Evolutionary conservation across 176 grass and related monocot genomes (phyloP).

Genomic region (Oryza longistaminata): DNA sequence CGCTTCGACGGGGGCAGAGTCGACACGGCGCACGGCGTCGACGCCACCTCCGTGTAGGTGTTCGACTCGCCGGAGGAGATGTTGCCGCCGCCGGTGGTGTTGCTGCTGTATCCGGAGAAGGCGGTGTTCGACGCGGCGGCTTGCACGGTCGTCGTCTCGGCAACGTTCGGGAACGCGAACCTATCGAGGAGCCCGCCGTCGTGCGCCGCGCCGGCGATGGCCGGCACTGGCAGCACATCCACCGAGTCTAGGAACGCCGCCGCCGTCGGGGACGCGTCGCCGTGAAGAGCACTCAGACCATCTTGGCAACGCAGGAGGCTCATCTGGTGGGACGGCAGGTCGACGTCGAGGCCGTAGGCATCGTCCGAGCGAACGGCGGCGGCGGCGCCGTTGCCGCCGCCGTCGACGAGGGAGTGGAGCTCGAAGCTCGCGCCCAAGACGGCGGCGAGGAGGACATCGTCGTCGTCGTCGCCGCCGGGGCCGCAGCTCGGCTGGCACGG

Average conservation of each 20-base stretch:
- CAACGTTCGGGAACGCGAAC: constrained; percentile 16
- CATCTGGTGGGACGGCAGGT: not conserved
- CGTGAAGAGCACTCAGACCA: not conserved
- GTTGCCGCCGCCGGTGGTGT: constrained; percentile 42
- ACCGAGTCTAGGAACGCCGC: constrained; percentile 7
- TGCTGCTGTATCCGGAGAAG: constrained; percentile 52
- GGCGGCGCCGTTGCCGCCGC: not conserved
- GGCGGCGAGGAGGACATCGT: constrained; percentile 30
- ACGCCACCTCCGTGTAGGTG: constrained; percentile 45
- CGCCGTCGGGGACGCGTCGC: not conserved
- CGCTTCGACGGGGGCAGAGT: not conserved
- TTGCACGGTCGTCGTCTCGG: constrained; percentile 8
- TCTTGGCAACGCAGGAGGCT: constrained; percentile 15
- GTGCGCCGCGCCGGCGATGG: not conserved
- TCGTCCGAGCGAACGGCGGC: not conserved
- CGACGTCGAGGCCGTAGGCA: constrained; percentile 15
- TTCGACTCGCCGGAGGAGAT: constrained; percentile 59
- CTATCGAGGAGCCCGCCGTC: constrained; percentile 1
- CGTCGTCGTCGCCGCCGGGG: constrained; percentile 9
- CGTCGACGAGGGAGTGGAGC: not conserved
- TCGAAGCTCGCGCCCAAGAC: constrained; percentile 24
- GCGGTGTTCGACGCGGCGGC: constrained; percentile 26
- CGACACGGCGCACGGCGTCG: constrained; percentile 17
- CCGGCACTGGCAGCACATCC: constrained; percentile 16
- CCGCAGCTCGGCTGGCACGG: constrained; percentile 15